These are phyloP conservation scores for Massospora cicadina DNA, from an alignment of 371 early-diverging fungal genomes.

Conservation along the genomic window DNA sequence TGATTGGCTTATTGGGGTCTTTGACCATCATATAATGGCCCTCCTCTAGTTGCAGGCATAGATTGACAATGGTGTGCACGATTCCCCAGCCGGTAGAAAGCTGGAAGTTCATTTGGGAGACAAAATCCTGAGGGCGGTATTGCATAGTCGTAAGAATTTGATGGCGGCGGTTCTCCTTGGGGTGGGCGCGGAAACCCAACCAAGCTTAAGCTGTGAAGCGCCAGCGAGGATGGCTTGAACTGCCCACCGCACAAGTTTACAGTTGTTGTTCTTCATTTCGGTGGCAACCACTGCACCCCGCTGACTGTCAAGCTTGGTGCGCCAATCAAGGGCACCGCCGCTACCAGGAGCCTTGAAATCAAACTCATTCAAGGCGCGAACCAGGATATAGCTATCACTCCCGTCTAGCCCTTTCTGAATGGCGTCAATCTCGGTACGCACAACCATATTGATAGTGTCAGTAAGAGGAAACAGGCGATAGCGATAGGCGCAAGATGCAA, in stretches of 20 bases:
- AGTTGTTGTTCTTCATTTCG: constrained; percentile 94
- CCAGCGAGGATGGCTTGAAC: constrained; percentile 76
- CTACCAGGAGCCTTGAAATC: constrained; percentile 72
- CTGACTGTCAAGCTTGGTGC: constrained; percentile 82
- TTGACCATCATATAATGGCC: constrained; percentile 88
- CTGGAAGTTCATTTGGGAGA: constrained; percentile 72
- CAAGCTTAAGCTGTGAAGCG: constrained; percentile 79
- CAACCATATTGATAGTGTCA: constrained; percentile 39
- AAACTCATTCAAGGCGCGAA: constrained; percentile 82
- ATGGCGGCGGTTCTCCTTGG: constrained; percentile 69
- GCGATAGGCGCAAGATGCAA: constrained; percentile 66
- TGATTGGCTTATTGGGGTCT: constrained; percentile 85
- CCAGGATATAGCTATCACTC: constrained; percentile 40
- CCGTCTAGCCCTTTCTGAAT: constrained; percentile 38
- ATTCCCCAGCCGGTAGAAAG: constrained; percentile 87
- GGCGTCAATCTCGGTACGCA: constrained; percentile 83
- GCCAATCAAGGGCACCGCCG: constrained; percentile 87
- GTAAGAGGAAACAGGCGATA: constrained; percentile 64
- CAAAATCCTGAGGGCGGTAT: constrained; percentile 83
- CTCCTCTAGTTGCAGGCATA: constrained; percentile 66
- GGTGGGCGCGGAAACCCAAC: constrained; percentile 60
- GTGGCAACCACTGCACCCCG: constrained; percentile 93
- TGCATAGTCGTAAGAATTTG: constrained; percentile 64
- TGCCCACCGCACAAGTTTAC: constrained; percentile 89
- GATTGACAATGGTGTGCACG: constrained; percentile 75